A percentile compares a stretch with the other conserved stretches of the same genome.
These are phyloP conservation scores for Trametes gibbosa DNA, from an alignment of 768 basidiomycete species.

Conservation along the genomic window DNA sequence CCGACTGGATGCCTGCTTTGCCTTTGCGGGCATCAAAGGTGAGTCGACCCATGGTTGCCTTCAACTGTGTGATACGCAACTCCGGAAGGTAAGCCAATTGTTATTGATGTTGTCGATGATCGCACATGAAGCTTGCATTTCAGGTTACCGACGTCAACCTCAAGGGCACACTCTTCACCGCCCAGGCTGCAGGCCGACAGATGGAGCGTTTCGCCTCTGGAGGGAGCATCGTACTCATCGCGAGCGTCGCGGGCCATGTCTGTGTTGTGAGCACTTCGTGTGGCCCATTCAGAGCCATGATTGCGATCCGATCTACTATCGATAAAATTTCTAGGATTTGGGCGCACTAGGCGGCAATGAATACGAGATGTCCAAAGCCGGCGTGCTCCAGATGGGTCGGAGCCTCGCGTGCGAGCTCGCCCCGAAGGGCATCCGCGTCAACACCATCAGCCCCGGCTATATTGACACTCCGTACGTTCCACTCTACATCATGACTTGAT, in stretches of 20 bases:
- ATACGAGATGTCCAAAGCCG: conserved; percentile 72
- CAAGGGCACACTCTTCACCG: conserved; percentile 36
- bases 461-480: conserved; percentile 55
- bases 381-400: conserved; percentile 70
- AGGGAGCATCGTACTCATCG: conserved; percentile 41
- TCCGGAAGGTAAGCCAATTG: conserved; percentile 52
- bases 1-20: conserved; percentile 66
- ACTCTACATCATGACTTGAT: no score
- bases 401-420: conserved; percentile 80
- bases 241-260: conserved; percentile 35
- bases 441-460: conserved; percentile 69
- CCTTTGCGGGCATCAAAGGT: conserved; percentile 67
- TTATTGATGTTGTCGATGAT: no score
- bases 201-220: conserved; percentile 31
- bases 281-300: not conserved
- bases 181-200: conserved; percentile 35
- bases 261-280: not conserved
- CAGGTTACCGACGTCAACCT: conserved; percentile 65
- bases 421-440: conserved; percentile 59
- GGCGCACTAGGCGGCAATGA: not conserved
- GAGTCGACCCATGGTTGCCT: conserved; percentile 43
- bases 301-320: no score
- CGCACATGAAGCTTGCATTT: no score
- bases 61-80: conserved; percentile 57
- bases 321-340: conserved; percentile 29